phyloP scores from a whole-genome alignment of 305 asterid species.

The Rubia occidens region DNA sequence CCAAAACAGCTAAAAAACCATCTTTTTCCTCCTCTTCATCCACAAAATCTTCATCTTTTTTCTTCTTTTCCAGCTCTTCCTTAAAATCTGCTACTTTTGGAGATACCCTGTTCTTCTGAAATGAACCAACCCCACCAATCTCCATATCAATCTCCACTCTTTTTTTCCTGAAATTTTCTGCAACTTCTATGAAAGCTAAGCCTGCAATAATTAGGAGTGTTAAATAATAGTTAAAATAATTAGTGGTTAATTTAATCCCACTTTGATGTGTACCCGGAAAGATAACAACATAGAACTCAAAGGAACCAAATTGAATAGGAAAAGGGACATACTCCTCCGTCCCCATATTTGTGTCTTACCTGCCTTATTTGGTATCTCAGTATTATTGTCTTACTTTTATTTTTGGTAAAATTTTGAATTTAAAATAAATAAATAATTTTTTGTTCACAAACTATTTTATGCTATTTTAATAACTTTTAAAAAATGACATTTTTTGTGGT shows the following conservation, averaged over 20 bases:
- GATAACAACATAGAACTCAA: background rate
- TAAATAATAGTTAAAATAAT: background rate
- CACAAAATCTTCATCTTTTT: background rate
- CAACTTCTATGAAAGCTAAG: background rate
- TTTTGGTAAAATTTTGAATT: too few relatives aligned
- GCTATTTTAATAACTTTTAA: too few relatives aligned
- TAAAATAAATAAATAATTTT: too few relatives aligned
- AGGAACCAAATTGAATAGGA: too few relatives aligned
- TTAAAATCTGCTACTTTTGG: too few relatives aligned
- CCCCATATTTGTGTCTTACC: too few relatives aligned
- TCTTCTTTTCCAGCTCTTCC: background rate
- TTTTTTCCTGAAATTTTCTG: background rate
- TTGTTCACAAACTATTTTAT: too few relatives aligned
- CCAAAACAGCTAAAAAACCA: constrained; percentile 13
- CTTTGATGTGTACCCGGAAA: background rate
- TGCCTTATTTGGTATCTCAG: too few relatives aligned
- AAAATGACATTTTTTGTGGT: too few relatives aligned
- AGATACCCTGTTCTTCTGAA: constrained; percentile 22
- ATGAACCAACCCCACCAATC: constrained; percentile 19
- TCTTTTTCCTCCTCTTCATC: constrained; percentile 15
- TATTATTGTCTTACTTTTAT: too few relatives aligned
- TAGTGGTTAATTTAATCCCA: background rate
- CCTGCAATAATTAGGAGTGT: background rate
- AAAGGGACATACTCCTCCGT: too few relatives aligned
- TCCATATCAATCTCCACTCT: constrained; percentile 24